phyloP scores from a whole-genome alignment of 305 asterid species.

The Stenogyne calaminthoides region DNA sequence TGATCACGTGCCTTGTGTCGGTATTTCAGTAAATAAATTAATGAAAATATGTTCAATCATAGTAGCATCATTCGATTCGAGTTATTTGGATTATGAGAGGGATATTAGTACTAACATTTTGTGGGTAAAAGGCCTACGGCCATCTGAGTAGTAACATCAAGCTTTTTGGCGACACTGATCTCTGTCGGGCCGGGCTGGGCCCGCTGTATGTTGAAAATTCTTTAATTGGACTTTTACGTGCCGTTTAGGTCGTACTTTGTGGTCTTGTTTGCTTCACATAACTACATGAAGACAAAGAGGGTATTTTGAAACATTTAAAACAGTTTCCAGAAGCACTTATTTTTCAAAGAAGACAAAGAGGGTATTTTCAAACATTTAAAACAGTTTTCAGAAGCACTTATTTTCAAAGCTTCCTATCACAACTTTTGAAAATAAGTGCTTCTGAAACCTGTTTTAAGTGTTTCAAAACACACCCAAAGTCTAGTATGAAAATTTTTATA shows the following conservation, averaged over 20 bases:
- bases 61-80: constrained; percentile 2
- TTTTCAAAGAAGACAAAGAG: too few species aligned
- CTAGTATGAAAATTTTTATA: too few species aligned
- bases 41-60: background rate
- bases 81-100: background rate
- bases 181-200: constrained; percentile 10
- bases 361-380: too few species aligned
- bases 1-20: constrained; percentile 36
- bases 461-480: too few species aligned
- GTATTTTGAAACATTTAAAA: too few species aligned
- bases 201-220: background rate
- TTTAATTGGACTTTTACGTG: background rate
- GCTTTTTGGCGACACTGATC: constrained; percentile 34
- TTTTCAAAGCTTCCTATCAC: too few species aligned
- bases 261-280: too few species aligned
- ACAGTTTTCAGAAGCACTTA: too few species aligned
- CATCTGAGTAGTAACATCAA: constrained; percentile 26
- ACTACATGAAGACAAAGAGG: too few species aligned
- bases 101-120: constrained; percentile 4
- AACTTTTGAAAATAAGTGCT: too few species aligned
- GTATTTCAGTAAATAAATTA: background rate
- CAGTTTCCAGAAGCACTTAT: too few species aligned
- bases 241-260: constrained; percentile 8
- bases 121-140: constrained; percentile 17
- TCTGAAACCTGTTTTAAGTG: too few species aligned